phyloP scores from a whole-genome alignment of 495 filamentous ascomycete genomes.

The Glarea lozoyensis region DNA sequence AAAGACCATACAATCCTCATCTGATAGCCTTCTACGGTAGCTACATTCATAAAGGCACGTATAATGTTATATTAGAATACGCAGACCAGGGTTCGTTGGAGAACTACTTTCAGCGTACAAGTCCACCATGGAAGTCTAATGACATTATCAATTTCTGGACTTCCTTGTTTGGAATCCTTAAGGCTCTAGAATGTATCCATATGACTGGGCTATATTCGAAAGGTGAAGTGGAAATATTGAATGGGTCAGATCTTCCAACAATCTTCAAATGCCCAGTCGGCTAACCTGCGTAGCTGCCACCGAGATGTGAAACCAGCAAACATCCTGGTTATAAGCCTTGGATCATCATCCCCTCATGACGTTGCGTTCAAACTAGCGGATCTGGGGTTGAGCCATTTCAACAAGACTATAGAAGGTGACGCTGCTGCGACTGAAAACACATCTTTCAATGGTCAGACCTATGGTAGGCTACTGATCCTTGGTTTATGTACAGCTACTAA shows the following conservation, averaged over 20 bases:
- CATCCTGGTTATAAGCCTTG: no score
- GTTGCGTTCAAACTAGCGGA: no score
- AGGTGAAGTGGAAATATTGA: neutral
- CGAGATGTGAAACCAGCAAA: no score
- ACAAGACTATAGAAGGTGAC: no score
- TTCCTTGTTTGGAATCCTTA: slow-evolving; percentile 27
- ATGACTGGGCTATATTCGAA: slow-evolving; percentile 3
- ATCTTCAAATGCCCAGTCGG: slow-evolving; percentile 24
- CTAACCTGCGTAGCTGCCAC: no score
- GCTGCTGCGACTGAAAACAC: no score
- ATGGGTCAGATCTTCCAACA: neutral
- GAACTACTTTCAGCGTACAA: slow-evolving; percentile 25
- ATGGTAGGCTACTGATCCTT: no score
- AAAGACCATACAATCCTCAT: no score
- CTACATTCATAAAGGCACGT: slow-evolving; percentile 28
- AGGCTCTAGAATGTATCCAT: slow-evolving; percentile 31
- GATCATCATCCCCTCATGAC: no score
- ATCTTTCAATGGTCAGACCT: no score
- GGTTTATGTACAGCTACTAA: no score
- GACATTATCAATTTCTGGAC: slow-evolving; percentile 37
- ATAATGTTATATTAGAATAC: slow-evolving; percentile 37
- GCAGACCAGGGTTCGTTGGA: slow-evolving; percentile 34
- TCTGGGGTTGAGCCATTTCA: no score
- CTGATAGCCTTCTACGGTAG: slow-evolving; percentile 36
- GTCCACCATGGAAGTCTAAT: slow-evolving; percentile 21